Base-by-base conservation (phyloP, 441 rosid species). In the Erodium trifolium region DNA sequence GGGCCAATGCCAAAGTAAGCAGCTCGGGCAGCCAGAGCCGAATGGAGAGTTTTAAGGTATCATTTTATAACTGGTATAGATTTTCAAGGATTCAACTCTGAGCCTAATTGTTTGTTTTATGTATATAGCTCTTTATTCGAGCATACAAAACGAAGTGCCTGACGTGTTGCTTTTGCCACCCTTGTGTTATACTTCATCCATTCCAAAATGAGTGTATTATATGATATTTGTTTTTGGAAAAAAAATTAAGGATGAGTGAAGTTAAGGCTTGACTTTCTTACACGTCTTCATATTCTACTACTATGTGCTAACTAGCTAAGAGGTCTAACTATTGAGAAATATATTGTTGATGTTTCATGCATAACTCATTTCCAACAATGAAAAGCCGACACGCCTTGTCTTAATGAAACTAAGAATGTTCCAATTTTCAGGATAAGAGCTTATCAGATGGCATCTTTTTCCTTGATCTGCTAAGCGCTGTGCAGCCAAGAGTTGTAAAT, bases 381-480 rank as follows among this genome's bases (percentile, higher is more conserved):
- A 7, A 39, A 43, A 11, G 10, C 9, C 11, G 49, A 8, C 49
- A 7, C 10, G 2, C 9, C 9, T 9, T 45, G 51, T 41, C 45
- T 9, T 7, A 41, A 41, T 9, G 45, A 41, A 41, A 41, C 45
- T 41, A 41, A 41, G 45, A 49, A 49, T 49, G 2, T 69, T 55
- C 68, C 3, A 66, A 68, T 79, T 45, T 71, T 73, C 86, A 88
- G 94, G 94, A 86, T 70, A 81, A 80, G 72, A 86, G 81, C 45
- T 81, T 86, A 76, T 81, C 89, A 1, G 80, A 83, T 69, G 94
- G 94, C 45, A 83, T 82, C 19, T 86, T 88, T 74, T 88, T 86
- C 81, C 82, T 88, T 70, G 91, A 88, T 70, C 82, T 88, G 69
- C 82, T 88, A 0, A 81, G 94, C 68, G 84, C 91, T n/a, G 94